Conservation (phyloP, 805 yeast species). For the Kuraishia capsulata region DNA sequence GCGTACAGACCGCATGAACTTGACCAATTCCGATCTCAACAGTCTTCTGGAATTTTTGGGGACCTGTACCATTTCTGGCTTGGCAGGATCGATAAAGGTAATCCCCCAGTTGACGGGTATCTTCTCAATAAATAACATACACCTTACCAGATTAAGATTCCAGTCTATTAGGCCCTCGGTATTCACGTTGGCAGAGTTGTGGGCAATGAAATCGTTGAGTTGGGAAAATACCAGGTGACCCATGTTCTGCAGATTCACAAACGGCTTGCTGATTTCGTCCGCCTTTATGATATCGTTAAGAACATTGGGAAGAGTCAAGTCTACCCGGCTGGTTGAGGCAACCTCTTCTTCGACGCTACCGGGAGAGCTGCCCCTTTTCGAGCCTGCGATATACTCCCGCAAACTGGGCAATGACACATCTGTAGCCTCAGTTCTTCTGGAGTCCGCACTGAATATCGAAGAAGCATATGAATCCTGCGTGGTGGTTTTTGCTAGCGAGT, state of each 20-base stretch:
- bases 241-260: conserved; percentile 5
- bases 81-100: conserved; percentile 7
- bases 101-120: conserved; percentile 2
- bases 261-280: conserved; percentile 1
- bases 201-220: conserved; percentile 9
- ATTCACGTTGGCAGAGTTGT: conserved; percentile 9
- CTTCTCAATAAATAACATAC: conserved; percentile 28
- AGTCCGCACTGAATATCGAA: conserved; percentile 1
- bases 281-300: conserved; percentile 11
- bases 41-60: conserved; percentile 3
- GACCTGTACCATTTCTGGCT: conserved; percentile 8
- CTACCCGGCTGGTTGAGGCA: no score
- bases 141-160: conserved; percentile 42
- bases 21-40: conserved; percentile 14
- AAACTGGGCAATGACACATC: neutral
- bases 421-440: neutral
- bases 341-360: no score
- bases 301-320: conserved; percentile 7
- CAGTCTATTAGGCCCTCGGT: conserved; percentile 36
- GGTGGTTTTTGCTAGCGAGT: neutral
- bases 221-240: conserved; percentile 17
- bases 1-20: conserved; percentile 7
- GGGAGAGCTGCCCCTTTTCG: no score
- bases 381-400: neutral
- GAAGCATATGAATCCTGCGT: neutral